A percentile compares a stretch with the other conserved stretches of the same genome.
Evolutionary conservation across 805 yeast genomes (phyloP).

Genomic region (Saturnispora gosingensis): DNA sequence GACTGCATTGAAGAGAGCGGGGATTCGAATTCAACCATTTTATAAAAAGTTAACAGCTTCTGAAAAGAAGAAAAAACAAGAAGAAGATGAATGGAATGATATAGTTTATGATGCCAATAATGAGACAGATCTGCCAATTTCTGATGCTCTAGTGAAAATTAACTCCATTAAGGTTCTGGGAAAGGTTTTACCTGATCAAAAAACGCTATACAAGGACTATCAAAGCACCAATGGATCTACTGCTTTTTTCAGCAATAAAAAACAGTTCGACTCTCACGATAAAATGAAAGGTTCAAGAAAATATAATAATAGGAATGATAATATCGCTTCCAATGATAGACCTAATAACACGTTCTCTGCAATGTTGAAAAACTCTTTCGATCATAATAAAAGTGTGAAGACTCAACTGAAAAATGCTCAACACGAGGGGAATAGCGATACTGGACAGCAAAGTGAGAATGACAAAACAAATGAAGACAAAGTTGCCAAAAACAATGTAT

Average conservation of each 20-base stretch:
- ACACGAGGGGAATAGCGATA: neutral
- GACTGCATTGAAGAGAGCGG: constrained; percentile 7
- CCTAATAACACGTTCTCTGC: neutral
- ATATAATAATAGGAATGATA: neutral
- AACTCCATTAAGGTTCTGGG: neutral
- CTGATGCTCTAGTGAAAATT: neutral
- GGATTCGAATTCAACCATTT: constrained; percentile 5
- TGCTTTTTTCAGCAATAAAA: neutral
- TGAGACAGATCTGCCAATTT: neutral
- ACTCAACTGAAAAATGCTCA: neutral
- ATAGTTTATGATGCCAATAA: constrained; percentile 2
- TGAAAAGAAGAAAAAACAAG: constrained; percentile 4
- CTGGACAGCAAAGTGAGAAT: neutral
- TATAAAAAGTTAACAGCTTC: constrained; percentile 1
- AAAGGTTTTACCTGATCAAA: neutral
- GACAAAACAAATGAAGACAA: neutral
- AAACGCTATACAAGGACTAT: neutral
- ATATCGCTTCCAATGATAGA: neutral
- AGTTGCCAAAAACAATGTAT: neutral
- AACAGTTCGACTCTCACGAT: neutral
- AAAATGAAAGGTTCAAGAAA: neutral
- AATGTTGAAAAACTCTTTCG: neutral
- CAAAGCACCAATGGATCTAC: neutral
- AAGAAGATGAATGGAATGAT: constrained; percentile 3
- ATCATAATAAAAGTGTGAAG: neutral